Base-by-base conservation (phyloP, 495 filamentous ascomycete genomes). In the Parmelia sp. region DNA sequence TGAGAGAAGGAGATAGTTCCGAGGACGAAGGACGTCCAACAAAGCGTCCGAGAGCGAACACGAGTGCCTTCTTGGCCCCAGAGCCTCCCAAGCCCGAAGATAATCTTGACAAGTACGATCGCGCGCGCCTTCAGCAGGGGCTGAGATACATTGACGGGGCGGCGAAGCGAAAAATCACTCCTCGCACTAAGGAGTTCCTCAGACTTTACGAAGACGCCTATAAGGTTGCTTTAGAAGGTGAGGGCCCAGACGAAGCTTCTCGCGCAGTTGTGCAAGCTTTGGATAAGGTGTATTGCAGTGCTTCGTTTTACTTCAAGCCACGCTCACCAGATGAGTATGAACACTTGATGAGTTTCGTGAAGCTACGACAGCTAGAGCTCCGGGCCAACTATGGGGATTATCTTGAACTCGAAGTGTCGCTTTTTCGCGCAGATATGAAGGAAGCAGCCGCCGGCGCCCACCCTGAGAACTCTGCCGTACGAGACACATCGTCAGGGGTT, bases 321-420 rank as follows among this genome's bases (percentile, higher is more conserved):
- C 60, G 65, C 39, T 40, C 53, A 53, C 35, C 14, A 64, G 61
- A 67, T 40, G 65, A 67, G 55, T 31, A 67, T 29, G 51, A 64
- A 27, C 65, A 40, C 35, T 36, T 60, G 6, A 60, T 53, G 61
- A 6, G 33, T 3, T 66, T 64, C 53, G 55, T 66, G 51, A 63
- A 60, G 23, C 37, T 66, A 47, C 60, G 65, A 64, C 60, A 25
- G 39, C 61, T 66, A 33, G 60, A 66, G 17, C 8, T 66, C 51
- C 51, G 59, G n/a, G 65, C 65, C 55, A 66, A 66, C 44, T 59
- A 66, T 45, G 61, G 65, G 11, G 61, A 66, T 55, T 64, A 59
- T 66, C 65, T 64, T 12, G 65, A 53, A 58, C 53, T 60, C 31
- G 60, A 63, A 53, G 31, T 53, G 53, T 45, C 42, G 19, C 19